These are phyloP conservation scores for Recurvomyces mirabilis DNA, from an alignment of 495 filamentous ascomycete species.

Conservation along the genomic window DNA sequence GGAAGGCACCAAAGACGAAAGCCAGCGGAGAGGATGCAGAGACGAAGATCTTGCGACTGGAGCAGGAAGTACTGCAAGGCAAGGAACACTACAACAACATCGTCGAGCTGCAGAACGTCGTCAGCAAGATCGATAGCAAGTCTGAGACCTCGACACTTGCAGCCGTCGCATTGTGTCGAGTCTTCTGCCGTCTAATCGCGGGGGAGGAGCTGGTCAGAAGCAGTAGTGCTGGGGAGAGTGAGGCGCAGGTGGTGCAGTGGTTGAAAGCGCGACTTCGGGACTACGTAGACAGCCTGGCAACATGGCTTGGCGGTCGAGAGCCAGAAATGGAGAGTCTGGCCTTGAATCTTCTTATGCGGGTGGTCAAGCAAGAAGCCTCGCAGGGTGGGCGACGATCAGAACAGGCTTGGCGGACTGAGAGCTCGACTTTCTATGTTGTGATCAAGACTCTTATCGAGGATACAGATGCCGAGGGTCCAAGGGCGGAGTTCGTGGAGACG, in stretches of 20 bases:
- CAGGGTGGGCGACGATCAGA: constrained; percentile 49
- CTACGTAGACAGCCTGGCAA: constrained; percentile 35
- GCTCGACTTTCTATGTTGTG: constrained; percentile 47
- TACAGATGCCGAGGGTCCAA: constrained; percentile 43
- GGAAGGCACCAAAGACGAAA: constrained; percentile 14
- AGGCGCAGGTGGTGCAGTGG: constrained; percentile 66
- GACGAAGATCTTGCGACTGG: constrained; percentile 54
- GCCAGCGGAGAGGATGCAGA: constrained; percentile 37
- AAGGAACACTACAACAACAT: constrained; percentile 91
- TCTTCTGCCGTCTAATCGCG: constrained; percentile 75
- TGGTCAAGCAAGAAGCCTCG: constrained; percentile 65
- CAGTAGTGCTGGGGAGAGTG: constrained; percentile 54
- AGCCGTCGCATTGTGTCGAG: constrained; percentile 70
- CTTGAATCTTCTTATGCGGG: constrained; percentile 67
- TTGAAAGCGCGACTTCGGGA: constrained; percentile 60
- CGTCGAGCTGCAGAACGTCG: constrained; percentile 52
- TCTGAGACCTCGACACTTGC: constrained; percentile 42
- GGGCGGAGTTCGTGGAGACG: constrained; percentile 60
- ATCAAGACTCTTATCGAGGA: constrained; percentile 51
- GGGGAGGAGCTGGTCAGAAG: constrained; percentile 57
- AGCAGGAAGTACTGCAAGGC: constrained; percentile 69
- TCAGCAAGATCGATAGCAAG: constrained; percentile 37
- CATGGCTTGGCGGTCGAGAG: constrained; percentile 16
- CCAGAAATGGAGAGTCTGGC: constrained; percentile 41
- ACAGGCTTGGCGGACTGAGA: constrained; percentile 47